phyloP scores from a whole-genome alignment of 805 yeast species.

The Candida dendrica region DNA sequence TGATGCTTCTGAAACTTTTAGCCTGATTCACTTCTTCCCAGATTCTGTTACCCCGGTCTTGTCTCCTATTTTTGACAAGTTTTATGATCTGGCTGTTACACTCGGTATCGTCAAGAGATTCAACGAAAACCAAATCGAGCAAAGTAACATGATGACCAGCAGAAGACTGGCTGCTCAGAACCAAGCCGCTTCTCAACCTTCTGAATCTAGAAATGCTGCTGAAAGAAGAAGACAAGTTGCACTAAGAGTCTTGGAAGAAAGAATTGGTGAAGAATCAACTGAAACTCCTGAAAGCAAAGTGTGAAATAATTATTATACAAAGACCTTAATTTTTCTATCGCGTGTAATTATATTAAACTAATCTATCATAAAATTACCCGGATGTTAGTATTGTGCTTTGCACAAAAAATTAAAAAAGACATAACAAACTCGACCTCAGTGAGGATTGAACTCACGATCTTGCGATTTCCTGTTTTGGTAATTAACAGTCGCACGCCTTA shows the following conservation, averaged over 20 bases:
- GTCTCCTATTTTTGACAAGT: conserved; percentile 39
- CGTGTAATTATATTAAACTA: too few relatives aligned
- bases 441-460: conserved; percentile 39
- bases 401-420: conserved; percentile 1
- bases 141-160: conserved; percentile 64
- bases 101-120: conserved; percentile 53
- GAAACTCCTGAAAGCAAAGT: not conserved
- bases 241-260: conserved; percentile 63
- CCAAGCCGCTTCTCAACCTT: conserved; percentile 8
- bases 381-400: too few relatives aligned
- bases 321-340: too few relatives aligned
- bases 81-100: conserved; percentile 31
- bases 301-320: too few relatives aligned
- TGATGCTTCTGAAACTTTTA: conserved; percentile 87
- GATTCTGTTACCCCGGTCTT: conserved; percentile 44
- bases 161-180: conserved; percentile 35
- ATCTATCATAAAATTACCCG: not conserved
- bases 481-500: conserved; percentile 47
- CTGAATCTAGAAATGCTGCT: conserved; percentile 46
- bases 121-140: conserved; percentile 62
- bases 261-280: conserved; percentile 29
- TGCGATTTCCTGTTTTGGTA: conserved; percentile 33
- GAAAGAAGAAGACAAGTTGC: conserved; percentile 78
- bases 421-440: conserved; percentile 36
- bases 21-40: conserved; percentile 81